These are phyloP conservation scores for Skeletonema tropicum DNA, from an alignment of 108 stramenopile species.

Conservation along the genomic window DNA sequence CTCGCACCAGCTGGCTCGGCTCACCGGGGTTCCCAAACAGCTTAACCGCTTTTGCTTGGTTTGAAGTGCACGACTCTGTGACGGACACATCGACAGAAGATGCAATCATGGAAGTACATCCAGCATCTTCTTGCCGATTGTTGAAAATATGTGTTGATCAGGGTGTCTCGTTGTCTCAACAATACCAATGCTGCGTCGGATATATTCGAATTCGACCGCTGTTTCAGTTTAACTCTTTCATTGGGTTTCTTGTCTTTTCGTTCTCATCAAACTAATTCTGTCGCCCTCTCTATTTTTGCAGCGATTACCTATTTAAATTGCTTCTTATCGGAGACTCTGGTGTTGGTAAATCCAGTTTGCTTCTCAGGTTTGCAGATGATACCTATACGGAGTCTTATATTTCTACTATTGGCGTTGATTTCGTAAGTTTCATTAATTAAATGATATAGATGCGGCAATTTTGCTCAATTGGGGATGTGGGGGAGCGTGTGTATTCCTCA, in stretches of 20 bases:
- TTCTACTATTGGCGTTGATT: conserved; percentile 99
- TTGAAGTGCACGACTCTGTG: too few species aligned
- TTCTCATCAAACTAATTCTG: neutral
- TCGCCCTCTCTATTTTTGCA: conserved; percentile 20
- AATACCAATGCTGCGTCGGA: neutral
- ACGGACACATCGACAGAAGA: too few species aligned
- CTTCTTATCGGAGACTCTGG: conserved; percentile 95
- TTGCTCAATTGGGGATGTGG: neutral
- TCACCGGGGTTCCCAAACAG: too few species aligned
- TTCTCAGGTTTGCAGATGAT: conserved; percentile 95
- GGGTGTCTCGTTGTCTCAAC: neutral
- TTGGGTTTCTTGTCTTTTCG: neutral
- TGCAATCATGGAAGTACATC: too few species aligned
- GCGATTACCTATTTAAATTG: conserved; percentile 94
- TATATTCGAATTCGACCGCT: neutral
- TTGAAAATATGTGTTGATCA: neutral
- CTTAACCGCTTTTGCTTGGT: too few species aligned
- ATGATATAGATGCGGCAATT: neutral
- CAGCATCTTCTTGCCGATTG: too few species aligned
- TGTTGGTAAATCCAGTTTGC: conserved; percentile 93
- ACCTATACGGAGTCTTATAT: conserved; percentile 99
- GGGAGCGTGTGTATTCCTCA: neutral
- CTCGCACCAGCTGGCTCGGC: too few species aligned
- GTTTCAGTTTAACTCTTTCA: neutral
- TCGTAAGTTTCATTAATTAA: conserved; percentile 71